Conservation (phyloP, 208 protist species). For the Leishmania tarentolae region DNA sequence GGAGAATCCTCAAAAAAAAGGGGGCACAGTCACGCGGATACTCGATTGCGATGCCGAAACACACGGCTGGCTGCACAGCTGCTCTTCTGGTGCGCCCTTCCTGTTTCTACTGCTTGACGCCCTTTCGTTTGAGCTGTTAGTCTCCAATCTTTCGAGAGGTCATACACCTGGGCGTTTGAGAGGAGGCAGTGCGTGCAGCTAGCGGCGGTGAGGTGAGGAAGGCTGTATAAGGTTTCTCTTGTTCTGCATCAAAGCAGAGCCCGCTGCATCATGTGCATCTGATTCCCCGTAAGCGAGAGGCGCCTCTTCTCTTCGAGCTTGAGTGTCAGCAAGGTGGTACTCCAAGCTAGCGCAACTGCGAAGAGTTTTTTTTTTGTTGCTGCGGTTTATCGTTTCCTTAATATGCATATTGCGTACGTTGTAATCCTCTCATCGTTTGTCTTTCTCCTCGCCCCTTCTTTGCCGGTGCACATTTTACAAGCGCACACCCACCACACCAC, state of each 20-base stretch:
- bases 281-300: too few relatives aligned
- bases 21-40: neutral
- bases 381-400: neutral
- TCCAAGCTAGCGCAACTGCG: neutral
- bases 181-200: neutral
- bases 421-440: neutral
- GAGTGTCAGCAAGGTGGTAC: too few relatives aligned
- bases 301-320: too few relatives aligned
- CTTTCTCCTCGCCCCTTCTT: neutral
- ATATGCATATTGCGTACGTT: neutral
- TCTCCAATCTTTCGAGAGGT: neutral
- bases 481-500: neutral
- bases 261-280: neutral
- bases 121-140: neutral
- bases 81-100: neutral
- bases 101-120: neutral
- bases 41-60: neutral
- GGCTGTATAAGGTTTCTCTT: neutral
- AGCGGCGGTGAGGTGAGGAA: neutral
- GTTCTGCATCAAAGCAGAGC: neutral
- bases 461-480: neutral
- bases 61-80: neutral
- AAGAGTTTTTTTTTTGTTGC: too few relatives aligned
- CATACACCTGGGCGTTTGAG: neutral
- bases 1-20: neutral